phyloP scores from a whole-genome alignment of 805 yeast species.

The Starmerella asiatica region DNA sequence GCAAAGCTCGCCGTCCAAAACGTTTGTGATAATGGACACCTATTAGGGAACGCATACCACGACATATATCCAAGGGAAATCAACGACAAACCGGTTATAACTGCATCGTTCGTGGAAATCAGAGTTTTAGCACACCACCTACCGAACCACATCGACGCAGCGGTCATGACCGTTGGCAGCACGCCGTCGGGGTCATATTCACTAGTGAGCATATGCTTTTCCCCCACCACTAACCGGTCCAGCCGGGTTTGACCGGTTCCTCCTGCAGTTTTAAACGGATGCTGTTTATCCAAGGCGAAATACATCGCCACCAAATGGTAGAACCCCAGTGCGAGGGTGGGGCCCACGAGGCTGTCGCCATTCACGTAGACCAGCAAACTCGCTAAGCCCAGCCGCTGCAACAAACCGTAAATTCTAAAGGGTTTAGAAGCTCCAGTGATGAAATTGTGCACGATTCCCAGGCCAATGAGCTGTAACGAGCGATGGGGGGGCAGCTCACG shows the following conservation, averaged over 20 bases:
- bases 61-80: constrained; percentile 23
- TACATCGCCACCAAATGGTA: constrained; percentile 24
- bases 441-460: constrained; percentile 24
- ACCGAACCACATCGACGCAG: constrained; percentile 30
- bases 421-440: constrained; percentile 5
- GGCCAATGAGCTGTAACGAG: constrained; percentile 20
- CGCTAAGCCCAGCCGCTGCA: constrained; percentile 24
- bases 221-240: constrained; percentile 27
- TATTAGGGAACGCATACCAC: constrained; percentile 23
- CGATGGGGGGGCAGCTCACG: constrained; percentile 13
- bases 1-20: constrained; percentile 30
- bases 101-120: constrained; percentile 19
- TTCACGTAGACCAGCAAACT: constrained; percentile 15
- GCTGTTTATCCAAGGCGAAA: constrained; percentile 18
- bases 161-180: constrained; percentile 27
- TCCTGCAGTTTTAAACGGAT: constrained; percentile 23
- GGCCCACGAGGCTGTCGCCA: constrained; percentile 8
- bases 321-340: constrained; percentile 19
- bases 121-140: constrained; percentile 23
- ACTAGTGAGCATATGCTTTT: constrained; percentile 18
- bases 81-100: constrained; percentile 21
- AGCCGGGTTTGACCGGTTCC: constrained; percentile 25
- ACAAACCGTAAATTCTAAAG: constrained; percentile 22
- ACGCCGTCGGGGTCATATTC: constrained; percentile 30
- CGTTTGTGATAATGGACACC: constrained; percentile 28